phyloP scores from a whole-genome alignment of 2,329 filamentous ascomycete genomes.

The Colletotrichum kahawae region DNA sequence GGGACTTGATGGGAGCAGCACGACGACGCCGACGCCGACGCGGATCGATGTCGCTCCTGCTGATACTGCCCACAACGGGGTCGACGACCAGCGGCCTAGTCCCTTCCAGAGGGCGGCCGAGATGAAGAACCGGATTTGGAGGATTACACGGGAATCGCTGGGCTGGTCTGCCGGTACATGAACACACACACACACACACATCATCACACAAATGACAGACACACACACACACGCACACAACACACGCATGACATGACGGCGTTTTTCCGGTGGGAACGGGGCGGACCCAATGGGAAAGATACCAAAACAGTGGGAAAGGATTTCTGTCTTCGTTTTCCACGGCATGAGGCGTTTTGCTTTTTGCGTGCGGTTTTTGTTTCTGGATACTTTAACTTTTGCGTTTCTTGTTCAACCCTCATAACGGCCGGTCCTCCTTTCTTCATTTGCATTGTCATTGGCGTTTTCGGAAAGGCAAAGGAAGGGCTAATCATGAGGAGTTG shows the following conservation, averaged over 20 bases:
- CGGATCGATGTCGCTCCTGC: background rate
- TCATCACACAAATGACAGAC: background rate
- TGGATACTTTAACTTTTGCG: background rate
- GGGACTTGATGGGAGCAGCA: background rate
- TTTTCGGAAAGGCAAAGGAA: background rate
- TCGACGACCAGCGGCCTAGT: background rate
- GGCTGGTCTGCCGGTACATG: slow-evolving; percentile 10
- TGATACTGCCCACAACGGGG: background rate
- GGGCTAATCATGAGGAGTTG: background rate
- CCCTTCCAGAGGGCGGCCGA: background rate
- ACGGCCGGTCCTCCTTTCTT: background rate
- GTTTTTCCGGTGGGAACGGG: background rate
- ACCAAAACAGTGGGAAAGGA: background rate
- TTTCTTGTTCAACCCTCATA: background rate
- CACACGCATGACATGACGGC: slow-evolving; percentile 5
- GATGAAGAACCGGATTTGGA: slow-evolving; percentile 3
- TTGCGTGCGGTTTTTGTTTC: background rate
- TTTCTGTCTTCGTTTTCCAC: background rate
- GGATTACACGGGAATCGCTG: slow-evolving; percentile 12
- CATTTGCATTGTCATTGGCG: slow-evolving; percentile 10
- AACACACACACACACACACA: background rate
- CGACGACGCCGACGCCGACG: background rate
- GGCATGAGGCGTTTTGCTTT: background rate
- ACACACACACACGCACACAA: background rate
- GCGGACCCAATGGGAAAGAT: background rate